Percentiles rank a stretch among this genome's conserved stretches.
Evolutionary conservation across 495 filamentous ascomycete genomes (phyloP).

Genomic region (Delitschia confertaspora): DNA sequence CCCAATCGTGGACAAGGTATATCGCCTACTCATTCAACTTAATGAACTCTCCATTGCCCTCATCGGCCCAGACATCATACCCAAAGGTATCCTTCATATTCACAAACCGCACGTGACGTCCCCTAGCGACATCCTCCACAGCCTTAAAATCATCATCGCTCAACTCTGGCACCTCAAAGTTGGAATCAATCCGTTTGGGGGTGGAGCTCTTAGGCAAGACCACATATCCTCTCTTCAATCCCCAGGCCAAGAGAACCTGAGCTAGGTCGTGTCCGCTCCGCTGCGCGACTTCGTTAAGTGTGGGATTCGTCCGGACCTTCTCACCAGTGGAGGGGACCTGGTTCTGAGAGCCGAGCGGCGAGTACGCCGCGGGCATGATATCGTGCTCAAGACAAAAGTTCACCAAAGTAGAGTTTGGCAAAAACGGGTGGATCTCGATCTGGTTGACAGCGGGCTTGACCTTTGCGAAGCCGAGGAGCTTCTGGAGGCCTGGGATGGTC

Average conservation of each 20-base stretch:
- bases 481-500: constrained; percentile 28
- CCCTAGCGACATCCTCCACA: constrained; percentile 51
- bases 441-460: constrained; percentile 31
- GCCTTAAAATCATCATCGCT: constrained; percentile 48
- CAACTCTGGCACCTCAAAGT: constrained; percentile 45
- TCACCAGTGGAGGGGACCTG: constrained; percentile 59
- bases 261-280: constrained; percentile 40
- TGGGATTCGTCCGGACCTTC: constrained; percentile 50
- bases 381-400: constrained; percentile 26
- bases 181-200: constrained; percentile 47
- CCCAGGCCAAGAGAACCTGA: constrained; percentile 47
- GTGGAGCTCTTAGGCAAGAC: constrained; percentile 57
- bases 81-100: constrained; percentile 72
- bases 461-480: constrained; percentile 22
- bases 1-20: no score
- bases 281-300: constrained; percentile 42
- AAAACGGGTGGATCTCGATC: constrained; percentile 32
- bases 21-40: background rate
- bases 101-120: constrained; percentile 59
- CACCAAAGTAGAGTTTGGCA: constrained; percentile 29
- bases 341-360: constrained; percentile 45
- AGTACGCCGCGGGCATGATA: constrained; percentile 31
- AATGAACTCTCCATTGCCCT: constrained; percentile 5
- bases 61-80: constrained; percentile 34
- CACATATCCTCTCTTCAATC: constrained; percentile 43